A percentile compares a stretch with the other conserved stretches of the same genome.
These are phyloP conservation scores for Cotoneaster glaucophyllus DNA, from an alignment of 306 rosid genomes.

Conservation along the genomic window DNA sequence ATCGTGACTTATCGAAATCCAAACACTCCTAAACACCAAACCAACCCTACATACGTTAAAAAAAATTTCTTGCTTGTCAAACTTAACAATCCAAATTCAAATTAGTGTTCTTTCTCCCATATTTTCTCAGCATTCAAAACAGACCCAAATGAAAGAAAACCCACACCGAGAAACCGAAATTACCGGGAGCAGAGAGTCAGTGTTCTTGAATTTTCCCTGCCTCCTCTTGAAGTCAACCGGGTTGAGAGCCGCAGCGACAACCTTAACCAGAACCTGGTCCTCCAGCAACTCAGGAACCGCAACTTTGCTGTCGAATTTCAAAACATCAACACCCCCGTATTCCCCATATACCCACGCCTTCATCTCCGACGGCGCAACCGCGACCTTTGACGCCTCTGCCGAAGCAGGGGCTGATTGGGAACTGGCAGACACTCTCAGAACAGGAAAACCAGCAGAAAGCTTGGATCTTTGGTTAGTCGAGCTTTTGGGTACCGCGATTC, in stretches of 20 bases:
- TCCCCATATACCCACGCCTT: slow-evolving; percentile 90
- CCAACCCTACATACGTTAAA: neutral
- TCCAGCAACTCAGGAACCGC: slow-evolving; percentile 69
- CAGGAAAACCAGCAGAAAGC: slow-evolving; percentile 1
- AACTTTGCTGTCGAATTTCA: slow-evolving; percentile 55
- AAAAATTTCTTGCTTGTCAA: neutral
- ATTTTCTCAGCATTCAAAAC: slow-evolving; percentile 7
- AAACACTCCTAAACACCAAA: neutral
- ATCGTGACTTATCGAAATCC: too few relatives aligned
- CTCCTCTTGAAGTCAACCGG: slow-evolving; percentile 86
- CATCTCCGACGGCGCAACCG: slow-evolving; percentile 57
- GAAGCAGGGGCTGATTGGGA: slow-evolving; percentile 62
- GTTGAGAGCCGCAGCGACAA: slow-evolving; percentile 81
- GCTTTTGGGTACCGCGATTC: neutral
- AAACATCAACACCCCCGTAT: slow-evolving; percentile 70
- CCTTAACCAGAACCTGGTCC: slow-evolving; percentile 73
- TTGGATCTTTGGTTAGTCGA: neutral
- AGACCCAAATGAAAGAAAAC: neutral
- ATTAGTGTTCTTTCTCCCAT: neutral
- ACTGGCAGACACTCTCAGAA: slow-evolving; percentile 38
- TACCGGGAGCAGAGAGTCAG: slow-evolving; percentile 95
- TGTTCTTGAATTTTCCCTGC: slow-evolving; percentile 78
- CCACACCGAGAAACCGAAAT: neutral
- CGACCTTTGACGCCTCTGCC: slow-evolving; percentile 34
- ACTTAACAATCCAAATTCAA: neutral